Conservation (phyloP, 495 filamentous ascomycete genomes). For the Penicillium mononematosum region DNA sequence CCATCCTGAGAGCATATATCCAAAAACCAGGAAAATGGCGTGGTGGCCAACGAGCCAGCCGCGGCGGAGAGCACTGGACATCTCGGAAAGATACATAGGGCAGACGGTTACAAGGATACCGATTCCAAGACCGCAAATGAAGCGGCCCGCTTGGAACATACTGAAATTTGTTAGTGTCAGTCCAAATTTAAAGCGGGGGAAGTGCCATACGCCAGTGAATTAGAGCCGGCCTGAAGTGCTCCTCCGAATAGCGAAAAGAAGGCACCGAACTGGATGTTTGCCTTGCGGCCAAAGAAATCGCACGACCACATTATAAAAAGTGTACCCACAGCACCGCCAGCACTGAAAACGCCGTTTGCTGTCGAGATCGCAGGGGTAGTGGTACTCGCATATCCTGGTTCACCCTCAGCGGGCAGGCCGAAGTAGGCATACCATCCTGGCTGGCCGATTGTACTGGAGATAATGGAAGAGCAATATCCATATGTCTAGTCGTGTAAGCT, state of each 20-base stretch:
- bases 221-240: slow-evolving; percentile 45
- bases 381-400: slow-evolving; percentile 44
- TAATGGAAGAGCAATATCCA: slow-evolving; percentile 51
- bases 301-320: slow-evolving; percentile 46
- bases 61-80: slow-evolving; percentile 35
- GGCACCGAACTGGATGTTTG: slow-evolving; percentile 45
- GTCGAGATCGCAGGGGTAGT: slow-evolving; percentile 49
- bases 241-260: slow-evolving; percentile 45
- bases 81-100: slow-evolving; percentile 47
- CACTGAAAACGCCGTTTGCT: slow-evolving; percentile 50
- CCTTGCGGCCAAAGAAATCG: slow-evolving; percentile 44
- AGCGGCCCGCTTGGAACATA: slow-evolving; percentile 51
- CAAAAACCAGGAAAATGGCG: slow-evolving; percentile 42
- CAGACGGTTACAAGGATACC: slow-evolving; percentile 47
- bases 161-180: slow-evolving; percentile 14
- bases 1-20: slow-evolving; percentile 46
- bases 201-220: slow-evolving; percentile 34
- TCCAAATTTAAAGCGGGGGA: neutral
- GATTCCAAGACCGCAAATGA: slow-evolving; percentile 48
- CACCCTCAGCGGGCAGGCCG: slow-evolving; percentile 36
- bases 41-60: slow-evolving; percentile 42
- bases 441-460: slow-evolving; percentile 53
- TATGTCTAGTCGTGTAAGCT: slow-evolving; percentile 33
- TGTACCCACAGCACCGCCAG: slow-evolving; percentile 45
- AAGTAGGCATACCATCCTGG: slow-evolving; percentile 51